phyloP scores from a whole-genome alignment of 2,329 filamentous ascomycete genomes.

The Beauveria caledonica region DNA sequence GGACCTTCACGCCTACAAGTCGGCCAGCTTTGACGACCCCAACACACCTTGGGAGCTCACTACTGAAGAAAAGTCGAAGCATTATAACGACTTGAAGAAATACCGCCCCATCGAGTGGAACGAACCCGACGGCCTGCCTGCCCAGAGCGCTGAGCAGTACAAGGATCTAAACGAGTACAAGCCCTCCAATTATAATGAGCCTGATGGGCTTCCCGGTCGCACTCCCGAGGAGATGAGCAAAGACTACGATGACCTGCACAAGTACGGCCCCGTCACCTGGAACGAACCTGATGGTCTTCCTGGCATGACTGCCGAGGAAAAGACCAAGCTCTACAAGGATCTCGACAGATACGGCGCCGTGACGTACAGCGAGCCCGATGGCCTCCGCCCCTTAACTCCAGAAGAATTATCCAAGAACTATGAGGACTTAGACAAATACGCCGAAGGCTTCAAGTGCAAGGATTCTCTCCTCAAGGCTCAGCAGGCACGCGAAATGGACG shows the following conservation, averaged over 20 bases:
- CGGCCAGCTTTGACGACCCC: constrained; percentile 22
- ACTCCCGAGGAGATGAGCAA: constrained; percentile 20
- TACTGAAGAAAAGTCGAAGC: constrained; percentile 19
- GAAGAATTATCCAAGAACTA: constrained; percentile 31
- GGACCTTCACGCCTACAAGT: constrained; percentile 27
- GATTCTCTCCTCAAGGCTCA: constrained; percentile 21
- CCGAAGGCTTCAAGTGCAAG: constrained; percentile 26
- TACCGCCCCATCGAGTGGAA: constrained; percentile 22
- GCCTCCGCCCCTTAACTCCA: constrained; percentile 21
- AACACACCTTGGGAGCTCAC: constrained; percentile 19
- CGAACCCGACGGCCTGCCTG: constrained; percentile 10
- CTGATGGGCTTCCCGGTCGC: constrained; percentile 16
- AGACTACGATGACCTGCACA: constrained; percentile 26
- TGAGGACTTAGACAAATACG: constrained; percentile 34
- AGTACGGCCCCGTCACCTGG: constrained; percentile 20
- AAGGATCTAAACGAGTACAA: constrained; percentile 22
- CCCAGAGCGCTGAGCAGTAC: constrained; percentile 17
- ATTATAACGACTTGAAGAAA: constrained; percentile 21
- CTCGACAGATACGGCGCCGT: constrained; percentile 25
- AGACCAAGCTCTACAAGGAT: constrained; percentile 29
- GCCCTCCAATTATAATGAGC: constrained; percentile 22
- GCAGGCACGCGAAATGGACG: constrained; percentile 22
- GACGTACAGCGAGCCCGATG: constrained; percentile 25
- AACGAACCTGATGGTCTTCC: constrained; percentile 21
- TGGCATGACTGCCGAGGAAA: constrained; percentile 22